Base-by-base conservation (phyloP, 2,329 filamentous ascomycete genomes). In the Domatiomyces globalis region DNA sequence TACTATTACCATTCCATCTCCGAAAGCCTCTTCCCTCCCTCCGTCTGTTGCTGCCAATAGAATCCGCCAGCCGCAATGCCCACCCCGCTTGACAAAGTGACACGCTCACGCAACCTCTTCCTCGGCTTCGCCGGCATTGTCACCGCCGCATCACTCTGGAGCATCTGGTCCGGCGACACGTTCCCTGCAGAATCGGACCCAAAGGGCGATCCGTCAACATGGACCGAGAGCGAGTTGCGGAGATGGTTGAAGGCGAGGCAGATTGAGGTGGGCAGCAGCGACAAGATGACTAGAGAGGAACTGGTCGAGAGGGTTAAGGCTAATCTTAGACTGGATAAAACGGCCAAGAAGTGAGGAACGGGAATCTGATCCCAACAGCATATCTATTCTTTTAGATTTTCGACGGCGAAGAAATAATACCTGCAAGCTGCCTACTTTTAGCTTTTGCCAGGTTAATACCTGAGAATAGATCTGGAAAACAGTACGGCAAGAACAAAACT, bases 131-230 rank as follows among this genome's bases (percentile, higher is more conserved):
- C 84, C 4, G 86, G 85, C 8, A 76, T 94, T 49, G 78, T 95
- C 12, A 85, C 85, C 5, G 87, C 85, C 1, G 87, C 84, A 1
- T 84, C 87, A 15, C 80, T 79, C 43, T 95, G 85, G 83, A 78
- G 79, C 17, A 90, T 95, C 61, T 94, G 85, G 82, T 87, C 87
- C 51, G 76, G 79, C 49, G 87, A 90, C 56, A 77, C 95, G 62
- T 94, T 95, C 62, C 89, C 89, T 0, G 67, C 77, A 2, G 73
- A 81, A 58, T 54, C 73, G 46, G 88, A 95, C 64, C 87, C 89
- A n/a, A 85, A 73, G 25, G 88, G 88, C 54, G 80, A 83, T 56
- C 81, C 81, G 2, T 73, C 77, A 43, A 71, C 67, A 8, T 96
- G 90, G 90, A 87, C 86, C 0, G 73, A 76, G 51, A 83, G 87